Evolutionary conservation across 2,329 filamentous ascomycete species (phyloP).

Genomic region (Aspergillus felis): DNA sequence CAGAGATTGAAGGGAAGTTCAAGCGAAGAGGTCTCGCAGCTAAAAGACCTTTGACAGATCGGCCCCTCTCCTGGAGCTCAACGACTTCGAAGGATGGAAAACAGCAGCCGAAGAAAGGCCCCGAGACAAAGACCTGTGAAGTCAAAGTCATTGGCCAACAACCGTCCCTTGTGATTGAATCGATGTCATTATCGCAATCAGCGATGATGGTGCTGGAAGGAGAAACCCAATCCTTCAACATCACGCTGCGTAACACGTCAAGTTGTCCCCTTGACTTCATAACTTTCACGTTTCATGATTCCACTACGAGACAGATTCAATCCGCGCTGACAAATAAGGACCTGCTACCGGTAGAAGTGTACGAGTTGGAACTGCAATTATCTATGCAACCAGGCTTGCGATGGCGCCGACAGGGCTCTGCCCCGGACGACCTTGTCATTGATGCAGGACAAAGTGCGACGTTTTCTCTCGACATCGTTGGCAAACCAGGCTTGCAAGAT

Average conservation of each 20-base stretch:
- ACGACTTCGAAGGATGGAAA: slow-evolving; percentile 36
- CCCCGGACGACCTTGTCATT: slow-evolving; percentile 57
- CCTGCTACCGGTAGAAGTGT: slow-evolving; percentile 71
- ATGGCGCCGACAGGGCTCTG: slow-evolving; percentile 48
- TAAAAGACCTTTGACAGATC: slow-evolving; percentile 49
- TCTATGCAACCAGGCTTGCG: slow-evolving; percentile 65
- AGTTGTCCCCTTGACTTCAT: slow-evolving; percentile 75
- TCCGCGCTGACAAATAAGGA: slow-evolving; percentile 72
- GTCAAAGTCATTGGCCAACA: slow-evolving; percentile 76
- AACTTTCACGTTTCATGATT: slow-evolving; percentile 85
- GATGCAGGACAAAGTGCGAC: slow-evolving; percentile 62
- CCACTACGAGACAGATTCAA: slow-evolving; percentile 73
- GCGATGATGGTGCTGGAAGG: slow-evolving; percentile 92
- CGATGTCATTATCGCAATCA: slow-evolving; percentile 74
- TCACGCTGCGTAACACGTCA: slow-evolving; percentile 78
- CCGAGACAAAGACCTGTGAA: slow-evolving; percentile 38
- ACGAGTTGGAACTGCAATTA: slow-evolving; percentile 79
- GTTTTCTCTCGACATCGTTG: slow-evolving; percentile 80
- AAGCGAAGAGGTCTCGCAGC: slow-evolving; percentile 68
- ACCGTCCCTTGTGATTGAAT: slow-evolving; percentile 71
- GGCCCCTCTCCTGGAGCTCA: slow-evolving; percentile 43
- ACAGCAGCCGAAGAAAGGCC: slow-evolving; percentile 28
- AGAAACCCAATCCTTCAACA: slow-evolving; percentile 70
- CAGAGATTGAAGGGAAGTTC: slow-evolving; percentile 65
- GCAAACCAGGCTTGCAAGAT: slow-evolving; percentile 77